These are phyloP conservation scores for Vigna nakashimae DNA, from an alignment of 306 rosid species.

Conservation along the genomic window DNA sequence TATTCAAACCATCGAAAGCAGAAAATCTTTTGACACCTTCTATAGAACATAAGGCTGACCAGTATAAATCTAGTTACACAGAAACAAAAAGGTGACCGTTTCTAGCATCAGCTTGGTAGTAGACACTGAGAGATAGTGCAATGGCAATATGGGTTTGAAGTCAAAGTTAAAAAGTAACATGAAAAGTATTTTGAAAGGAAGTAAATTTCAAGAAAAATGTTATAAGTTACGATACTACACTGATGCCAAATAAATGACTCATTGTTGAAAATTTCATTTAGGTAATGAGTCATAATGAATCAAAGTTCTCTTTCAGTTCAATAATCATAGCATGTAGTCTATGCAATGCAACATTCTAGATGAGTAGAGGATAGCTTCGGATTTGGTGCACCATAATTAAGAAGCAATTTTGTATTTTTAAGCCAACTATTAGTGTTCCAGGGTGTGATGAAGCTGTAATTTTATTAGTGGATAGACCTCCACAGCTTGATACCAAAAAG, in stretches of 20 bases:
- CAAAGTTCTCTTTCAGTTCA: too few relatives aligned
- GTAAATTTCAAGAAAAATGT: neutral
- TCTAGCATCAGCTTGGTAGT: neutral
- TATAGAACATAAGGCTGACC: neutral
- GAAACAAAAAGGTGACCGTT: constrained; percentile 19
- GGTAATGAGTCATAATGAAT: too few relatives aligned
- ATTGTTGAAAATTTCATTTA: neutral
- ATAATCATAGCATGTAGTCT: too few relatives aligned
- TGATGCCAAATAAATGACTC: neutral
- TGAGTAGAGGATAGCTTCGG: too few relatives aligned
- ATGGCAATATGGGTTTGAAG: neutral
- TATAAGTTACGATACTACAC: neutral
- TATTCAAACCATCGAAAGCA: constrained; percentile 31
- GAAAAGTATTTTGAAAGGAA: neutral
- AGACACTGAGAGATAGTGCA: neutral
- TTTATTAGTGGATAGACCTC: too few relatives aligned
- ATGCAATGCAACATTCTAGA: too few relatives aligned
- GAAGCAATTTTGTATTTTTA: too few relatives aligned
- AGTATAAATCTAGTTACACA: neutral
- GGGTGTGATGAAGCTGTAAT: too few relatives aligned
- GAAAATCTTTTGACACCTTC: constrained; percentile 19
- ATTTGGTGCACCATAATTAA: too few relatives aligned
- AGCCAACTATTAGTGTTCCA: too few relatives aligned
- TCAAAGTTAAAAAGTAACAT: neutral
- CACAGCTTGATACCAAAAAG: too few relatives aligned